Evolutionary conservation across 345 rosid species (phyloP).

Genomic region (Sonneratia caseolaris): DNA sequence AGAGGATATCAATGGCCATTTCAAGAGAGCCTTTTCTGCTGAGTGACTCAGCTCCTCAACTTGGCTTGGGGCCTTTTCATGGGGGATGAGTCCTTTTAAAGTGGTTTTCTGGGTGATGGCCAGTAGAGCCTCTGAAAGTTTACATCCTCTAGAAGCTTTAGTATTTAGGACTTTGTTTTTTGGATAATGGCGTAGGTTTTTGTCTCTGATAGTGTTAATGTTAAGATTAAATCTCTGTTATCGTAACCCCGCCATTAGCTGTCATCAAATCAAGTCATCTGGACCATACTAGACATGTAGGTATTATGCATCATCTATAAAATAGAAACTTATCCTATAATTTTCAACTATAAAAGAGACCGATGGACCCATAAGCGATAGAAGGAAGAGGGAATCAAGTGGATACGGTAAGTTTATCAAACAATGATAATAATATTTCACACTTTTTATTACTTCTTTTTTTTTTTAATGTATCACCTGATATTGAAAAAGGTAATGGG

Average conservation of each 20-base stretch:
- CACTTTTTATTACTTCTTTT: too few species aligned
- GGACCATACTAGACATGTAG: not conserved
- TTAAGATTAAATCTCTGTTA: not conserved
- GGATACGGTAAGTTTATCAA: too few species aligned
- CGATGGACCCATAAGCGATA: too few species aligned
- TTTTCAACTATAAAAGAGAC: too few species aligned
- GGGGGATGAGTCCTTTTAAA: not conserved
- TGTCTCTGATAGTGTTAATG: too few species aligned
- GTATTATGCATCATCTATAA: not conserved
- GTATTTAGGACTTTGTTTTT: not conserved
- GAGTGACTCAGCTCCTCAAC: not conserved
- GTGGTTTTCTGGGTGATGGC: not conserved
- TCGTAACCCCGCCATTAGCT: not conserved
- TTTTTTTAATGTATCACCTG: too few species aligned
- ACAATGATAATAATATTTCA: too few species aligned
- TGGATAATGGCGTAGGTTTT: not conserved
- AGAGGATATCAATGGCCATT: conserved; percentile 3
- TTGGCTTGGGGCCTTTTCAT: not conserved
- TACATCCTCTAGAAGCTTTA: not conserved
- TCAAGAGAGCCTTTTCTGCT: not conserved
- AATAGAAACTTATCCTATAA: too few species aligned
- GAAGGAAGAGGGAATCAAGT: too few species aligned
- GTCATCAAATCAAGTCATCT: not conserved
- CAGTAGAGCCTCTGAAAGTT: not conserved
- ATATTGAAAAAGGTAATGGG: too few species aligned